Percentiles rank a stretch among this genome's conserved stretches.
phyloP scores from a whole-genome alignment of 495 filamentous ascomycete genomes.

The Penicillium subrubescens region DNA sequence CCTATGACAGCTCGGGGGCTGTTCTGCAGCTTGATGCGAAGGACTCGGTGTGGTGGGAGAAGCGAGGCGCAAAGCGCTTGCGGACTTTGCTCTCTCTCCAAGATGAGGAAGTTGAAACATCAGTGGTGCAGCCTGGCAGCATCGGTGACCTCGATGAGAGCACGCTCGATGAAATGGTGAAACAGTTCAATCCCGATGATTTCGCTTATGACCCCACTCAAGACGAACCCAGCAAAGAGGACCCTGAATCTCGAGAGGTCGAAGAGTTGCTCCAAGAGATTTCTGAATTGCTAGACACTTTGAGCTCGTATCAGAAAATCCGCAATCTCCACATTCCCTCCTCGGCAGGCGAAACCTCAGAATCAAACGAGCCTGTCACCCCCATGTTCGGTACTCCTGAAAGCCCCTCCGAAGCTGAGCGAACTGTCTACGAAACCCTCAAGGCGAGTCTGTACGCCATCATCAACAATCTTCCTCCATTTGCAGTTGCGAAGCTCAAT shows the following conservation, averaged over 20 bases:
- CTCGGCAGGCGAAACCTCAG: constrained; percentile 38
- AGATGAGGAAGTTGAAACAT: constrained; percentile 37
- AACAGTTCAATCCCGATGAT: constrained; percentile 47
- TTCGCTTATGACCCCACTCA: constrained; percentile 37
- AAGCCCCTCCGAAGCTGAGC: constrained; percentile 65
- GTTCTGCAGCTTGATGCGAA: constrained; percentile 71
- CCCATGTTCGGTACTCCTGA: constrained; percentile 44
- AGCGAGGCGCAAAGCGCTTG: constrained; percentile 64
- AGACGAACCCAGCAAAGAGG: constrained; percentile 44
- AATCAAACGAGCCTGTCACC: constrained; percentile 37
- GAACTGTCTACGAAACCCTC: constrained; percentile 71
- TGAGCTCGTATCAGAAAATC: constrained; percentile 84
- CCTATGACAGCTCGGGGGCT: constrained; percentile 74
- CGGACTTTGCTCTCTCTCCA: constrained; percentile 51
- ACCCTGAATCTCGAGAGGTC: constrained; percentile 55
- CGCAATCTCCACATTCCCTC: constrained; percentile 62
- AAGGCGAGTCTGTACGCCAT: constrained; percentile 72
- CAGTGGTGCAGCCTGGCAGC: constrained; percentile 47
- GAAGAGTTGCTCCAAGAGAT: constrained; percentile 79
- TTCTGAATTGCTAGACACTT: constrained; percentile 79
- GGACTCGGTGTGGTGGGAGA: constrained; percentile 85
- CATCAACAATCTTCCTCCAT: constrained; percentile 77
- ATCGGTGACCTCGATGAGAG: constrained; percentile 51
- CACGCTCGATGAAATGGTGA: constrained; percentile 53
- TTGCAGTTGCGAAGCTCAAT: constrained; percentile 81